Evolutionary conservation across 371 early-diverging fungal species (phyloP).

Genomic region (Saksenaea vasiformis): DNA sequence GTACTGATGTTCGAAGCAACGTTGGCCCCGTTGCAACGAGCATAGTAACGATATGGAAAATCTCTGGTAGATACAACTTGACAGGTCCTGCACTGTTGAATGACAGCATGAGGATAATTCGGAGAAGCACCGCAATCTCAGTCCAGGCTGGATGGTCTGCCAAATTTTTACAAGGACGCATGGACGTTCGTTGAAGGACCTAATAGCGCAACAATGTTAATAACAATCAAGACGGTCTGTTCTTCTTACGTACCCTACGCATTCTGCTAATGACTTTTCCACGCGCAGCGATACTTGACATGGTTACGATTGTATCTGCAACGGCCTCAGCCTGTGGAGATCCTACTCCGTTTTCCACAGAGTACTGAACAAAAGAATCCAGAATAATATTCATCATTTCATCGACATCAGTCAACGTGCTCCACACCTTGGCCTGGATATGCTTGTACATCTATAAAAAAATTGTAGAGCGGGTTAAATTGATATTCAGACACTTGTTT

Average conservation of each 20-base stretch:
- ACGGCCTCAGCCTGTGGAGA: conserved; percentile 77
- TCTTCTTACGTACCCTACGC: conserved; percentile 62
- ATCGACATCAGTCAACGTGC: conserved; percentile 69
- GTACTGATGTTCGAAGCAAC: conserved; percentile 80
- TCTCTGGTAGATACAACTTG: conserved; percentile 77
- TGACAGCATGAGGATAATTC: conserved; percentile 82
- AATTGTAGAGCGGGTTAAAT: neutral
- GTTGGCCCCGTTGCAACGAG: conserved; percentile 81
- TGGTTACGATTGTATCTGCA: conserved; percentile 79
- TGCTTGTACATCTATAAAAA: conserved; percentile 61
- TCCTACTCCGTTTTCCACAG: conserved; percentile 77
- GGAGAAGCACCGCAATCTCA: conserved; percentile 81
- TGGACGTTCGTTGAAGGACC: conserved; percentile 62
- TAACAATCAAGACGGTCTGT: neutral
- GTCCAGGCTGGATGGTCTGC: conserved; percentile 81
- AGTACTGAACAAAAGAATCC: conserved; percentile 73
- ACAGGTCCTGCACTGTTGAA: conserved; percentile 76
- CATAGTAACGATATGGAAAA: conserved; percentile 79
- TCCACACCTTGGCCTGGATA: conserved; percentile 85
- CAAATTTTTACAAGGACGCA: conserved; percentile 58
- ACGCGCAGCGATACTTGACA: conserved; percentile 72
- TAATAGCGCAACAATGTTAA: neutral
- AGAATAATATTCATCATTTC: conserved; percentile 75
- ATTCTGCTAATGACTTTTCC: conserved; percentile 76
- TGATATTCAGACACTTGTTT: too few relatives aligned